Base-by-base conservation (phyloP, 352 stramenopile species). In the Plasmopara muralis region DNA sequence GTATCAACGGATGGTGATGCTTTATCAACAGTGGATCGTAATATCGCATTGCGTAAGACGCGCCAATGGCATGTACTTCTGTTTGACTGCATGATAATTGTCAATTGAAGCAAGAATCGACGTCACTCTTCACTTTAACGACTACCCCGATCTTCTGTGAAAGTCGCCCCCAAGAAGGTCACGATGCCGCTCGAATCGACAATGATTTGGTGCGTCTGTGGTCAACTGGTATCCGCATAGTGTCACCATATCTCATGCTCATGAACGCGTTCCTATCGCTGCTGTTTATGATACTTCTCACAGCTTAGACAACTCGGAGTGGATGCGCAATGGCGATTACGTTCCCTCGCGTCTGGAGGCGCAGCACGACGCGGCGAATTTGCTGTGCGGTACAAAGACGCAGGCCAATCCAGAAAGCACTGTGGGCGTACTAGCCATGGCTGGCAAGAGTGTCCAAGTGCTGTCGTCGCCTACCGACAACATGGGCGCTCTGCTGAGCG, bases 261-360 rank as follows among this genome's bases (percentile, higher is more conserved):
- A 0, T 30, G 40, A 25, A 7, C 45, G 35, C 58, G 39, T 16
- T 30, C 6, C 8, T 64, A 46, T 50, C 42, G 46, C 45, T 46
- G 13, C 9, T 60, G 30, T 38, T 38, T 56, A 16, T 47, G 47
- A 20, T 29, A 49, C 12, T 37, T 31, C 5, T 14, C 31, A 13
- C 49, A 93, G 82, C 54, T 58, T 99, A 62, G 96, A 99, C 73
- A 98, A 97, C 68, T 98, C 93, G 57, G 93, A 99, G 71, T 98
- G 87, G 81, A 98, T 98, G 95, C 89, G 97, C 40, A 99, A 99
- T 74, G 97, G 97, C 39, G 97, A 99, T 74, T 99, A 99, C 83
- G 89, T 98, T 60, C 96, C 96, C 43, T 98, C 95, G 47, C 92
- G 97, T 48, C 77, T 99, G 47, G 95, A 99, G 62, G 95, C 96